Evolutionary conservation across 345 rosid species (phyloP).

Genomic region (Raphanus sativus): DNA sequence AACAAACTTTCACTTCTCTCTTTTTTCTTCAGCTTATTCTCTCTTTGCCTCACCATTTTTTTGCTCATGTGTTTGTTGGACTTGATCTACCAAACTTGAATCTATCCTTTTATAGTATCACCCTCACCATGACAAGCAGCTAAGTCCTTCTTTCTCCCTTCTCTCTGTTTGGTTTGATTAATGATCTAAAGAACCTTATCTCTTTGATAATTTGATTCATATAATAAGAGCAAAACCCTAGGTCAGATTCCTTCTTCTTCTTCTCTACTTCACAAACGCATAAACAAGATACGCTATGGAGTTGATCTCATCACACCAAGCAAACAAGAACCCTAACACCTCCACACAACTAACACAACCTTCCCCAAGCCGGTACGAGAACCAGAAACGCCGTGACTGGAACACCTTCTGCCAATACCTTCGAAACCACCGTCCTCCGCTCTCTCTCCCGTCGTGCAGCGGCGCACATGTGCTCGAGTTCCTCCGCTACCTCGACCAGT

Average conservation of each 20-base stretch:
- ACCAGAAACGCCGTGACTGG: slow-evolving; percentile 47
- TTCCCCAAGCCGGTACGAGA: slow-evolving; percentile 47
- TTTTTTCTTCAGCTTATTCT: slow-evolving; percentile 7
- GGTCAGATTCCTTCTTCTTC: slow-evolving; percentile 12
- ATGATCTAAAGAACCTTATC: slow-evolving; percentile 30
- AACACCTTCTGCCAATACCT: slow-evolving; percentile 44
- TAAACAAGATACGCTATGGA: slow-evolving; percentile 39
- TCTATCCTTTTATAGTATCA: slow-evolving; percentile 29
- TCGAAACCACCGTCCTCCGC: slow-evolving; percentile 44
- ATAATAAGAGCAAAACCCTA: slow-evolving; percentile 15
- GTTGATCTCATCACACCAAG: slow-evolving; percentile 37
- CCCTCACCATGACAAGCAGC: slow-evolving; percentile 24
- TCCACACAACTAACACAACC: slow-evolving; percentile 31
- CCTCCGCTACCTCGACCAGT: slow-evolving; percentile 42
- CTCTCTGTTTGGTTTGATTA: slow-evolving; percentile 10
- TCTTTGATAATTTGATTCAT: slow-evolving; percentile 5
- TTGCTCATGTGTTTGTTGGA: slow-evolving; percentile 19
- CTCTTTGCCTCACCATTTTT: slow-evolving; percentile 42
- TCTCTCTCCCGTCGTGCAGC: slow-evolving; percentile 40
- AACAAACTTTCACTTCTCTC: slow-evolving; percentile 20
- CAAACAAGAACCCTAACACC: slow-evolving; percentile 34
- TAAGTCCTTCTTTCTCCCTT: slow-evolving; percentile 11
- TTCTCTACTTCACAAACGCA: slow-evolving; percentile 1
- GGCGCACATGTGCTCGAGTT: slow-evolving; percentile 45
- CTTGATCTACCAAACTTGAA: slow-evolving; percentile 21